These are phyloP conservation scores for Phytopythium kandeliae DNA, from an alignment of 352 stramenopile genomes.

Conservation along the genomic window DNA sequence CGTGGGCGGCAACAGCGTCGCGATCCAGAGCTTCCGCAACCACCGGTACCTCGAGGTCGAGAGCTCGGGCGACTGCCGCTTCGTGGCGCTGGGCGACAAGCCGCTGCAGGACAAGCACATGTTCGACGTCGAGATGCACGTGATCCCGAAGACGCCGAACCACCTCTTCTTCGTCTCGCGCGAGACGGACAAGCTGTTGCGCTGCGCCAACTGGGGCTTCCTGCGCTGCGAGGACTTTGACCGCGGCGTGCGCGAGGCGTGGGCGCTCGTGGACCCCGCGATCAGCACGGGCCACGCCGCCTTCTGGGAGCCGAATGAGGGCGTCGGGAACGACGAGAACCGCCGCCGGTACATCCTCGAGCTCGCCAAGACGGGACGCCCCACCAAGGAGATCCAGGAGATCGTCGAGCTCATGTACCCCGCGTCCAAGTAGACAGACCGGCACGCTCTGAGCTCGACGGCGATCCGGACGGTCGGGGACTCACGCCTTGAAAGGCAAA, in stretches of 20 bases:
- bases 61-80: background rate
- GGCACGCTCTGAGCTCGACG: too few species aligned
- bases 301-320: background rate
- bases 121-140: conserved; percentile 9
- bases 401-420: conserved; percentile 8
- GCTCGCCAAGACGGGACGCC: conserved; percentile 4
- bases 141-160: conserved; percentile 9
- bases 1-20: conserved; percentile 23
- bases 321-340: conserved; percentile 2
- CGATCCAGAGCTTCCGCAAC: conserved; percentile 20
- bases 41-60: conserved; percentile 6
- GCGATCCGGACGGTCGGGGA: too few species aligned
- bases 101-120: conserved; percentile 6
- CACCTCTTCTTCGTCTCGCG: conserved; percentile 9
- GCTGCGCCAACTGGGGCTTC: conserved; percentile 4
- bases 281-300: background rate
- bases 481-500: too few species aligned
- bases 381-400: conserved; percentile 2
- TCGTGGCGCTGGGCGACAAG: background rate
- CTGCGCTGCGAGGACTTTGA: conserved; percentile 6
- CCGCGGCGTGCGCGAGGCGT: background rate
- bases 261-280: background rate
- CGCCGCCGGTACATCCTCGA: conserved; percentile 6
- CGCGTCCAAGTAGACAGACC: background rate
- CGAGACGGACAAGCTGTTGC: conserved; percentile 4